Percentiles rank a stretch among this genome's conserved stretches.
phyloP scores from a whole-genome alignment of 179 eudicot species.

The Drosera spatulata region DNA sequence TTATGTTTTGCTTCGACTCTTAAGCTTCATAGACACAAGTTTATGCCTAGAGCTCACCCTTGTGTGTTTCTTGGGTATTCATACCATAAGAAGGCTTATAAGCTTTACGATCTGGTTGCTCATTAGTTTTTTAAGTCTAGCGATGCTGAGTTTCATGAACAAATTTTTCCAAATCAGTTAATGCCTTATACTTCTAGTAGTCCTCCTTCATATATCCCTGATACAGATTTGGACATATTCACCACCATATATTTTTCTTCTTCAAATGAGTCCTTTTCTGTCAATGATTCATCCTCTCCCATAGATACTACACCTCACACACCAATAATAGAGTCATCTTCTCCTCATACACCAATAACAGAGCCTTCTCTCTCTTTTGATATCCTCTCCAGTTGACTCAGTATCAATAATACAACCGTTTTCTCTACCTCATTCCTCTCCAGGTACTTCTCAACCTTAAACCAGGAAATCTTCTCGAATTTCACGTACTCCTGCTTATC shows the following conservation, averaged over 20 bases:
- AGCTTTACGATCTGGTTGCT: neutral
- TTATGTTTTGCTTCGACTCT: too few species aligned
- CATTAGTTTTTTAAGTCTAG: neutral
- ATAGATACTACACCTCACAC: neutral
- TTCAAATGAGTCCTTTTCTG: neutral
- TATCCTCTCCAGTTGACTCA: too few species aligned
- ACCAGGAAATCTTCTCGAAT: neutral
- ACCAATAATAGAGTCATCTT: neutral
- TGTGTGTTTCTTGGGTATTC: constrained; percentile 4
- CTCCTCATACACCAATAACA: neutral
- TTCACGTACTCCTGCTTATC: neutral
- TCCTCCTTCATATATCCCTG: too few species aligned
- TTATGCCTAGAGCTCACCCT: too few species aligned
- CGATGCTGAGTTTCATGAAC: constrained; percentile 3
- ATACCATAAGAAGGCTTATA: neutral
- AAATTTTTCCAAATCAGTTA: too few species aligned
- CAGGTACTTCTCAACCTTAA: too few species aligned
- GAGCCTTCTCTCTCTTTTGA: neutral
- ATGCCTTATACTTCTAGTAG: too few species aligned
- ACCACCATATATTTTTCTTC: too few species aligned
- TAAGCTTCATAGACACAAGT: neutral
- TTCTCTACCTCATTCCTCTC: too few species aligned
- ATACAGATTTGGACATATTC: too few species aligned
- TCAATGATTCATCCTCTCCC: neutral
- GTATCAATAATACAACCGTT: too few species aligned